Evolutionary conservation across 768 basidiomycete genomes (phyloP), one percentile per base, ranked within the genome.

Genomic region (Termitomyces sp.): DNA sequence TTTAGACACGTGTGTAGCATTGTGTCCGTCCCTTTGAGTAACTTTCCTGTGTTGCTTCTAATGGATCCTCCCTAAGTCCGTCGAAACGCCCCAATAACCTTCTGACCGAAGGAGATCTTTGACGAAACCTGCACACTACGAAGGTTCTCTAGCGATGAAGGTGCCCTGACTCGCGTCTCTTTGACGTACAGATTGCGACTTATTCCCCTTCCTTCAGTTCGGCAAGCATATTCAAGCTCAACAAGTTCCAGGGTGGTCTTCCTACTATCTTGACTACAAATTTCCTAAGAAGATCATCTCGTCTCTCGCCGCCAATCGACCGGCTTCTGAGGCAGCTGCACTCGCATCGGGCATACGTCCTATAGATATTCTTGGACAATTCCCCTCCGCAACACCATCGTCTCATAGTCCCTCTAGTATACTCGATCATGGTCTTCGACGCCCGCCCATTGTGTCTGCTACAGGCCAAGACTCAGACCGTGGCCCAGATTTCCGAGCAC

Each of bases 211-310:
- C 53, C 48, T 42, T 48, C 14, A 98, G 95, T 99, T 99, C 72
- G 97, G 97, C 65, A 99, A 99, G 78, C 89, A 93, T 59, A 94
- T 99, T 60, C 94, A 94, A 71, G 85, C 89, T 31, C 90, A 96
- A 70, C 94, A 97, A 76, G 86, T 98, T 54, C 94, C 96, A 51
- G 96, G 95, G 75, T 99, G 96, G 96, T 92, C 91, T 30, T 70
- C 78, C 43, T 92, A 91, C 76, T 98, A 98, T 74, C 84, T 98
- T 58, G 95, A 98, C 75, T 99, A 99, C 83, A 99, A 99, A 78
- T 89, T 89, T 65, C 80, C 97, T 69, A 97, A 97, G 76, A 94
- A 98, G 81, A 98, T 98, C 66, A 94, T 99, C 66, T 96, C 95
- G 59, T 97, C 95, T 14, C 83, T 98, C 59, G 85, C 86, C 50